A percentile compares a stretch with the other conserved stretches of the same genome.
phyloP scores from a whole-genome alignment of 2,329 filamentous ascomycete genomes.

The Tolypocladium ovalisporum region DNA sequence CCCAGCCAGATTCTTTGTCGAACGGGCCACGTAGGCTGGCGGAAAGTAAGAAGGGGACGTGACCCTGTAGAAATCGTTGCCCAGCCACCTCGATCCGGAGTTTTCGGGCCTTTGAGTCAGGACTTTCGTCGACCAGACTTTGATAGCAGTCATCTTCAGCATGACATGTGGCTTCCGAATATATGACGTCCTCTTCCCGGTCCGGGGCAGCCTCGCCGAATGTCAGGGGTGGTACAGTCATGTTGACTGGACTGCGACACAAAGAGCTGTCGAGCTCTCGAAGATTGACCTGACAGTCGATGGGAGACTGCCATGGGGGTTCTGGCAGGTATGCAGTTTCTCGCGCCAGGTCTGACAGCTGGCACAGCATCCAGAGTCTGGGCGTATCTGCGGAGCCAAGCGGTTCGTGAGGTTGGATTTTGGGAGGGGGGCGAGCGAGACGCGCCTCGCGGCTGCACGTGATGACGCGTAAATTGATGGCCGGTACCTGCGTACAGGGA shows the following conservation, averaged over 20 bases:
- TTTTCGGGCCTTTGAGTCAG: slow-evolving; percentile 32
- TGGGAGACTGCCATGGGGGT: neutral
- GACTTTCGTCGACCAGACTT: slow-evolving; percentile 46
- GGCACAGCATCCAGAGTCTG: neutral
- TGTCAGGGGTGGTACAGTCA: slow-evolving; percentile 9
- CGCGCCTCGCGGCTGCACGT: slow-evolving; percentile 24
- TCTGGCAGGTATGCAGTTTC: neutral
- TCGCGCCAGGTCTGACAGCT: neutral
- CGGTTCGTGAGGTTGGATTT: neutral
- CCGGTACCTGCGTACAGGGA: neutral
- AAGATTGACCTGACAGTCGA: neutral
- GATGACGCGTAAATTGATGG: slow-evolving; percentile 21
- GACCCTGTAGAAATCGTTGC: slow-evolving; percentile 44
- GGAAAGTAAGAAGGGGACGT: slow-evolving; percentile 45
- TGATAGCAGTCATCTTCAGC: slow-evolving; percentile 39
- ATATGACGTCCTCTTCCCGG: slow-evolving; percentile 25
- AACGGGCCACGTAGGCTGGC: slow-evolving; percentile 54
- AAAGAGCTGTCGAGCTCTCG: neutral
- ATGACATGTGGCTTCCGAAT: slow-evolving; percentile 31
- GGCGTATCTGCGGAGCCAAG: neutral
- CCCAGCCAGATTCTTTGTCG: slow-evolving; percentile 20
- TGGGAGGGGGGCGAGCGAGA: neutral
- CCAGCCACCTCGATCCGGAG: slow-evolving; percentile 49
- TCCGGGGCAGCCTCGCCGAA: slow-evolving; percentile 1
- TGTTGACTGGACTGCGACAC: neutral